A percentile compares a stretch with the other conserved stretches of the same genome.
Conservation (phyloP, 2,329 filamentous ascomycete genomes). For the Orbilia javanica region DNA sequence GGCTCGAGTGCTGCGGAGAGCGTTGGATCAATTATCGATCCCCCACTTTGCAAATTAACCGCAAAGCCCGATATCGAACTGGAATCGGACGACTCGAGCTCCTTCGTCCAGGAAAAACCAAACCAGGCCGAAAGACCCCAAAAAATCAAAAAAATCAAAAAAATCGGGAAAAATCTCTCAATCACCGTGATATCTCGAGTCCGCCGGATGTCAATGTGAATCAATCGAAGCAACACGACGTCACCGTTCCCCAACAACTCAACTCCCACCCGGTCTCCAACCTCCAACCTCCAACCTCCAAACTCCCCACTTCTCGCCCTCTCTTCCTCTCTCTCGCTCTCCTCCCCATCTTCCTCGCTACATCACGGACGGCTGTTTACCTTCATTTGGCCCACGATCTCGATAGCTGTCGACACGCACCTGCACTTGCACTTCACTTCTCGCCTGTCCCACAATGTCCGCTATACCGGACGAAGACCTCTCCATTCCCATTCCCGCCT, state of each 20-base stretch:
- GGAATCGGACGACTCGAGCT: not conserved
- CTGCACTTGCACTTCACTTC: too few species aligned
- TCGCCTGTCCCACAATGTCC: slow-evolving; percentile 34
- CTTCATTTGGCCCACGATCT: not conserved
- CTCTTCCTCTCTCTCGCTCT: not conserved
- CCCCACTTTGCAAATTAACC: slow-evolving; percentile 12
- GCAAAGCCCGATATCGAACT: not conserved
- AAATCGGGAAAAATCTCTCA: not conserved
- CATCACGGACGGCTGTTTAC: not conserved
- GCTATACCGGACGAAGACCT: slow-evolving; percentile 55
- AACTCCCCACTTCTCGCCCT: slow-evolving; percentile 28
- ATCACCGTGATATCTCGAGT: not conserved
- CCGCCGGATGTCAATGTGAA: not conserved
- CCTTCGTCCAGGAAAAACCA: too few species aligned
- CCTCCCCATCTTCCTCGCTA: not conserved
- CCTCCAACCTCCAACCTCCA: not conserved
- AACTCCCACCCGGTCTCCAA: not conserved
- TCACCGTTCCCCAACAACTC: slow-evolving; percentile 36
- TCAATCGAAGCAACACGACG: slow-evolving; percentile 47
- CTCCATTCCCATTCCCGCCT: slow-evolving; percentile 46
- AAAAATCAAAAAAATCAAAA: not conserved
- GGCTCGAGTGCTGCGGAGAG: not conserved
- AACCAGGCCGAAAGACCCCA: too few species aligned
- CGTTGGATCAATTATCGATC: too few species aligned
- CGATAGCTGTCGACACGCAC: not conserved